Conservation (phyloP, 2,329 filamentous ascomycete genomes). For the Emmonsiellopsis sp. region DNA sequence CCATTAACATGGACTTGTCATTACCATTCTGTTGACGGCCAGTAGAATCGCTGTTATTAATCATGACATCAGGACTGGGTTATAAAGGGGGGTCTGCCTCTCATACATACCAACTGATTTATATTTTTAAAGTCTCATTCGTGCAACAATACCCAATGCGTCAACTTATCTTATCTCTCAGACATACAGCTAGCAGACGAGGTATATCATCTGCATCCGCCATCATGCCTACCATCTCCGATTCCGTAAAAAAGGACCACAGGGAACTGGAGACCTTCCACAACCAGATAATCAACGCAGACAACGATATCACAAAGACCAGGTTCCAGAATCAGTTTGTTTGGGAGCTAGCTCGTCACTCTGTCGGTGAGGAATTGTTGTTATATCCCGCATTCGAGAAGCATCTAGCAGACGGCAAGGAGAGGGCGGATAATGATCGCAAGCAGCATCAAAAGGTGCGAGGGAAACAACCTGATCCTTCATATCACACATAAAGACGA, state of each 20-base stretch:
- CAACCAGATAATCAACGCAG: constrained; percentile 33
- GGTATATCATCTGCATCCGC: background rate
- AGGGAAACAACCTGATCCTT: constrained; percentile 8
- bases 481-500: background rate
- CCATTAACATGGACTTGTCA: background rate
- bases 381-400: constrained; percentile 48
- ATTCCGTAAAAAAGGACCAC: constrained; percentile 35
- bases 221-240: constrained; percentile 18
- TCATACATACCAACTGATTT: no score
- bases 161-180: background rate
- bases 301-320: constrained; percentile 33
- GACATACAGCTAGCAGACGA: background rate
- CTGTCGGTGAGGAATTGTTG: constrained; percentile 43
- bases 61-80: background rate
- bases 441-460: constrained; percentile 7
- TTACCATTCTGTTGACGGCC: background rate
- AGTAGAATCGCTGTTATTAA: background rate
- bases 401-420: constrained; percentile 34
- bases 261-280: constrained; percentile 34
- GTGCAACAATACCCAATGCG: background rate
- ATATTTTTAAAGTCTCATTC: no score
- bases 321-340: constrained; percentile 44
- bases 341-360: constrained; percentile 45
- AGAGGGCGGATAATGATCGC: constrained; percentile 30
- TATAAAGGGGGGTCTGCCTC: background rate